These are phyloP conservation scores for Zizania palustris DNA, from an alignment of 202 grass and related monocot genomes.

Conservation along the genomic window DNA sequence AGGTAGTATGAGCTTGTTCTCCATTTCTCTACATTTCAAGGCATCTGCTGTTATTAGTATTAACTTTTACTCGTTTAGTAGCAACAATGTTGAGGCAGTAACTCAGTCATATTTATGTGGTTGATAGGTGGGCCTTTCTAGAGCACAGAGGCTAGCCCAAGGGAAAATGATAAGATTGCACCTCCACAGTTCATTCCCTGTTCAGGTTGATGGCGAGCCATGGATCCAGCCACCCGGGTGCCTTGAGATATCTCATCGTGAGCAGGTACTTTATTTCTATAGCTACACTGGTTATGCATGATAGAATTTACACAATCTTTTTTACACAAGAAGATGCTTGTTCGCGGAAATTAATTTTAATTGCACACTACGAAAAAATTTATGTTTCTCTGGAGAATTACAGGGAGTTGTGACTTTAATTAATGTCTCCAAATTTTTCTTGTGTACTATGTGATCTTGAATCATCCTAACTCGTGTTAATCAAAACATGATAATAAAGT, in stretches of 20 bases:
- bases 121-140: slow-evolving; percentile 86
- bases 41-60: neutral
- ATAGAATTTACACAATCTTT: neutral
- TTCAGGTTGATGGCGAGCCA: slow-evolving; percentile 96
- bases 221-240: slow-evolving; percentile 93
- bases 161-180: slow-evolving; percentile 80
- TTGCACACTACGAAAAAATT: neutral
- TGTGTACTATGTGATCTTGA: slow-evolving; percentile 2
- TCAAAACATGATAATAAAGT: slow-evolving; percentile 26
- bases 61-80: neutral
- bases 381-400: neutral
- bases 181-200: slow-evolving; percentile 85
- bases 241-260: slow-evolving; percentile 85
- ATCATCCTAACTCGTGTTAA: neutral
- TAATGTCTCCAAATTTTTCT: neutral
- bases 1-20: neutral
- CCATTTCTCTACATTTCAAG: neutral
- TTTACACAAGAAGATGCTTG: slow-evolving; percentile 2
- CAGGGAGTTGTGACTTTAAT: neutral
- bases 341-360: neutral
- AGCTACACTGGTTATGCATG: neutral
- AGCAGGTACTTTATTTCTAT: slow-evolving; percentile 61
- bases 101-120: slow-evolving; percentile 40
- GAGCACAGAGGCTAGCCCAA: slow-evolving; percentile 80
- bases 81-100: slow-evolving; percentile 13